Conservation (phyloP, 495 filamentous ascomycete genomes). For the Penicillium antarcticum region DNA sequence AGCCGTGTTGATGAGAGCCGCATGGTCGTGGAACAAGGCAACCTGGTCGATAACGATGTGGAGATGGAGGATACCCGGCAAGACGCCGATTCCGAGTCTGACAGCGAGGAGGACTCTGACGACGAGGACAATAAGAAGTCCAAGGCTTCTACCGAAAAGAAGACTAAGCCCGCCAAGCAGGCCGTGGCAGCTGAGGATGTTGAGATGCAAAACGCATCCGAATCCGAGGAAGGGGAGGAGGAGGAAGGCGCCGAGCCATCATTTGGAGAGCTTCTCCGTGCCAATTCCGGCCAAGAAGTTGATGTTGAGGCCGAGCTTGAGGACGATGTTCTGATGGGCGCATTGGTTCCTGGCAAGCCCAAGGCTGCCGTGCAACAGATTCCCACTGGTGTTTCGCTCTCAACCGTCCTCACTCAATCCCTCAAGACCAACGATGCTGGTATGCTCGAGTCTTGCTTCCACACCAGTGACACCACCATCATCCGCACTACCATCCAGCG, state of each 20-base stretch:
- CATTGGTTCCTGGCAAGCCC: conserved; percentile 37
- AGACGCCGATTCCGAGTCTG: conserved; percentile 33
- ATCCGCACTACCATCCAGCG: conserved; percentile 87
- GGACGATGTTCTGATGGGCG: conserved; percentile 38
- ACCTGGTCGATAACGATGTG: conserved; percentile 39
- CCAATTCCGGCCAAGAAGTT: conserved; percentile 63
- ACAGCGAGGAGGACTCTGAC: conserved; percentile 40
- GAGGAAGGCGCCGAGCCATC: conserved; percentile 63
- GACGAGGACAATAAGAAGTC: conserved; percentile 35
- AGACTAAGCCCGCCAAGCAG: conserved; percentile 23
- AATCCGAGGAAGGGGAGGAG: conserved; percentile 38
- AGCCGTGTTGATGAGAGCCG: conserved; percentile 71
- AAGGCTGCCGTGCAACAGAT: conserved; percentile 47
- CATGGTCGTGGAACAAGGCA: conserved; percentile 56
- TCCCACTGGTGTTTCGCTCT: conserved; percentile 75
- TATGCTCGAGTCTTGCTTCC: conserved; percentile 89
- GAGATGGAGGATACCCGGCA: conserved; percentile 50
- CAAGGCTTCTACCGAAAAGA: conserved; percentile 34
- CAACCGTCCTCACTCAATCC: conserved; percentile 86
- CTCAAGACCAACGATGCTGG: conserved; percentile 84
- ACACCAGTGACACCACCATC: conserved; percentile 65
- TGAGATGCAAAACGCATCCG: conserved; percentile 38
- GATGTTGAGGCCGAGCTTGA: conserved; percentile 64
- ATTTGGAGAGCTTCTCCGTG: conserved; percentile 82
- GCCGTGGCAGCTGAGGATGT: conserved; percentile 39